Evolutionary conservation across 1,284 basidiomycete genomes (phyloP).

Genomic region (Trichosporon inkin): DNA sequence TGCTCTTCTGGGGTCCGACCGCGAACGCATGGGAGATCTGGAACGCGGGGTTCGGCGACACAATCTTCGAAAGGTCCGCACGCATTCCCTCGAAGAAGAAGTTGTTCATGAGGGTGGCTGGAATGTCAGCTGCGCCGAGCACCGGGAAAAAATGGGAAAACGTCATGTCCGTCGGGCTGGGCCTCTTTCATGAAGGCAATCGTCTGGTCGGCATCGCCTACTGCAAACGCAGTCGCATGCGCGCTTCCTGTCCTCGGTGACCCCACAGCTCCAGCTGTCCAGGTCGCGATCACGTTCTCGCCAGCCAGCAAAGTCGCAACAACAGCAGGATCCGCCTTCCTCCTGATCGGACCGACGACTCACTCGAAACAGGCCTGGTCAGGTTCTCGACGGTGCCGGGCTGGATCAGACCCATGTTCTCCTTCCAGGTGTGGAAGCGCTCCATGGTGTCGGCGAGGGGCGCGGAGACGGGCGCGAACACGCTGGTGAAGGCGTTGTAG

Average conservation of each 20-base stretch:
- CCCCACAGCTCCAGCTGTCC: background rate
- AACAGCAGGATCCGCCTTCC: background rate
- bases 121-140: conserved; percentile 7
- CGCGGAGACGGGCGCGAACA: conserved; percentile 44
- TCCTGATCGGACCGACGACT: conserved; percentile 24
- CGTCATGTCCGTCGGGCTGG: background rate
- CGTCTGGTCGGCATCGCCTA: too few relatives aligned
- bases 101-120: conserved; percentile 87
- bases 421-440: conserved; percentile 73
- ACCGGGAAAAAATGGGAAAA: background rate
- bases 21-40: conserved; percentile 96
- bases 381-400: conserved; percentile 87
- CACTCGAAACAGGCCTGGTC: conserved; percentile 84
- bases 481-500: conserved; percentile 33
- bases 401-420: conserved; percentile 71
- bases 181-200: background rate
- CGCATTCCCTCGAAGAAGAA: conserved; percentile 95
- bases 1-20: conserved; percentile 58
- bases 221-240: too few relatives aligned
- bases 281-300: background rate
- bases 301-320: background rate
- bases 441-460: conserved; percentile 64
- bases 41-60: conserved; percentile 92
- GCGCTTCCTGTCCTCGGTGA: too few relatives aligned
- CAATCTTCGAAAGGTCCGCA: conserved; percentile 90